Percentiles rank a stretch among this genome's conserved stretches.
Conservation (phyloP, 495 filamentous ascomycete genomes). For the Penicillium atrosanguineum region DNA sequence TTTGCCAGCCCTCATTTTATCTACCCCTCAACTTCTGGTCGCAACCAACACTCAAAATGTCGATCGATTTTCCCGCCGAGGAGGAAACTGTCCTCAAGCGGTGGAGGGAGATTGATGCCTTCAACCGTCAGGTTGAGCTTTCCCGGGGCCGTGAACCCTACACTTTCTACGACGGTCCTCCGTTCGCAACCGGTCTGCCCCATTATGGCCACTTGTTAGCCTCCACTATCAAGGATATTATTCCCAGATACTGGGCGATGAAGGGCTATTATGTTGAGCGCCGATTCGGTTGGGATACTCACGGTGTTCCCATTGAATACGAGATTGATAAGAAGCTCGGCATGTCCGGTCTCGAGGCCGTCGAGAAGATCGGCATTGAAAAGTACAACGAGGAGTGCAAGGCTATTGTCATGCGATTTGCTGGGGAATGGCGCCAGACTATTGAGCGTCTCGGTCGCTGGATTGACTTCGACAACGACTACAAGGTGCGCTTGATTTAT, state of each 20-base stretch:
- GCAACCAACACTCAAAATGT: slow-evolving; percentile 52
- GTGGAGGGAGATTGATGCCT: slow-evolving; percentile 91
- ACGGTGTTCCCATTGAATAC: slow-evolving; percentile 93
- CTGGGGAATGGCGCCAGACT: slow-evolving; percentile 84
- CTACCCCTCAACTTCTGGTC: slow-evolving; percentile 22
- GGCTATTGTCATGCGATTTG: slow-evolving; percentile 92
- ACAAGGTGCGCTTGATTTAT: slow-evolving; percentile 60
- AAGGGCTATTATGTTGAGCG: slow-evolving; percentile 82
- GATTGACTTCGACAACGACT: slow-evolving; percentile 99
- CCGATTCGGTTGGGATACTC: slow-evolving; percentile 83
- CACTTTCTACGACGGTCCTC: slow-evolving; percentile 60
- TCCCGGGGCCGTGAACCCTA: slow-evolving; percentile 71
- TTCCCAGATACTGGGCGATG: slow-evolving; percentile 97
- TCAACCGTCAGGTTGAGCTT: slow-evolving; percentile 72
- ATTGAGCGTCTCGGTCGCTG: slow-evolving; percentile 90
- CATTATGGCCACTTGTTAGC: slow-evolving; percentile 96
- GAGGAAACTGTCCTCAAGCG: slow-evolving; percentile 76
- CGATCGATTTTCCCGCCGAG: slow-evolving; percentile 87
- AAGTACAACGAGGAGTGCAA: slow-evolving; percentile 93
- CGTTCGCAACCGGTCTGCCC: slow-evolving; percentile 72
- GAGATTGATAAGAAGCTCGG: slow-evolving; percentile 98
- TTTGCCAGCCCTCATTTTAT: slow-evolving; percentile 8
- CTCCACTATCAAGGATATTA: slow-evolving; percentile 97
- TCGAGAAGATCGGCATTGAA: slow-evolving; percentile 80
- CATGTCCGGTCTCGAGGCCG: slow-evolving; percentile 84